These are phyloP conservation scores for Aureobasidium subglaciale DNA, from an alignment of 2,329 filamentous ascomycete species.

Conservation along the genomic window DNA sequence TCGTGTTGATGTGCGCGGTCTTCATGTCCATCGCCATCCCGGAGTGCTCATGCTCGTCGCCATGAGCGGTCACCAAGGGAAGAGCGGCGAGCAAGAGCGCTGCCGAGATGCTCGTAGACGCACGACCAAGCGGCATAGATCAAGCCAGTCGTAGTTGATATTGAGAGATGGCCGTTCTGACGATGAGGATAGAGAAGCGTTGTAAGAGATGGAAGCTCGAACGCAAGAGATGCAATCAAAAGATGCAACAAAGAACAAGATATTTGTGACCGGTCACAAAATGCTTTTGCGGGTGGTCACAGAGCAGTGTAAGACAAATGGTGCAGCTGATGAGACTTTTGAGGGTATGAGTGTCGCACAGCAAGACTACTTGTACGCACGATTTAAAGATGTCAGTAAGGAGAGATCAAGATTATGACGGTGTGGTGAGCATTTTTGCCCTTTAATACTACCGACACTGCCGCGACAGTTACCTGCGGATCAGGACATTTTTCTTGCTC, in stretches of 20 bases:
- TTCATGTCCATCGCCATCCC: slow-evolving; percentile 22
- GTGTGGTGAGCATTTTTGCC: neutral
- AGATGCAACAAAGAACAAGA: neutral
- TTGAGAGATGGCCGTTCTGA: neutral
- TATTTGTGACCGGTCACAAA: neutral
- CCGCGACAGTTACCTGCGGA: neutral
- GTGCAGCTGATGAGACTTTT: neutral
- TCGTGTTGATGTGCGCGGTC: slow-evolving; percentile 16
- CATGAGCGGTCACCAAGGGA: slow-evolving; percentile 36
- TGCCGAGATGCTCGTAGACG: slow-evolving; percentile 19
- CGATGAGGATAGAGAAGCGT: too few relatives aligned
- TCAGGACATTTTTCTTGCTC: neutral
- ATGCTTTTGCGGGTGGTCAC: neutral
- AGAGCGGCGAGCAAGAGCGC: slow-evolving; percentile 35
- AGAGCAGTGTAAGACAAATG: neutral
- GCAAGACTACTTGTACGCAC: neutral
- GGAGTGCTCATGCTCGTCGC: slow-evolving; percentile 24
- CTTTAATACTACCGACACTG: neutral
- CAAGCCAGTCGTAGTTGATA: neutral
- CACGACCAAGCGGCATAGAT: neutral
- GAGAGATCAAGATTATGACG: neutral
- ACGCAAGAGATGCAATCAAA: too few relatives aligned
- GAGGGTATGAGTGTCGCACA: too few relatives aligned
- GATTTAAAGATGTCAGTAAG: neutral
- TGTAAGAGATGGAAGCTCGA: too few relatives aligned